Conservation (phyloP, 1,284 basidiomycete genomes). For the Papiliotrema nemorosa region DNA sequence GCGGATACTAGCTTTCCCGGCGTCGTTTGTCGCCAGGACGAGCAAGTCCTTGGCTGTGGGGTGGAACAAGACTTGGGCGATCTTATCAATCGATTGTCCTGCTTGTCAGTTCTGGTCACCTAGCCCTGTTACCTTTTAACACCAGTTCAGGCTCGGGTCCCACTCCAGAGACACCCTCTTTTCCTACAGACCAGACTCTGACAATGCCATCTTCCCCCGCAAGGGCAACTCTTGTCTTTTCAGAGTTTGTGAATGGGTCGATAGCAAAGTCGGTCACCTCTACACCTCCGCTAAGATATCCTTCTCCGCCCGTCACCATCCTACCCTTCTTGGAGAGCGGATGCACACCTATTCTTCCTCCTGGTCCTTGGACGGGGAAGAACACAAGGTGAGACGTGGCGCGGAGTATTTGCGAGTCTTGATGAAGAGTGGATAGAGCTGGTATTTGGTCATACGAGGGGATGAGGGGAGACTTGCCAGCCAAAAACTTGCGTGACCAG, state of each 20-base stretch:
- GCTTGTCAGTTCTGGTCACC: neutral
- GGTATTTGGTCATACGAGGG: conserved; percentile 51
- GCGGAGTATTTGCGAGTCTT: conserved; percentile 46
- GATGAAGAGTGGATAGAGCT: conserved; percentile 43
- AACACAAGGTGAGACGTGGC: conserved; percentile 39
- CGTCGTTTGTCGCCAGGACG: conserved; percentile 47
- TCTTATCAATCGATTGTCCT: conserved; percentile 47
- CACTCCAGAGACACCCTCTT: conserved; percentile 31
- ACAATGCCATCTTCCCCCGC: conserved; percentile 50
- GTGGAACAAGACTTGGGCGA: conserved; percentile 47
- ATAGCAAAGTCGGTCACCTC: conserved; percentile 49
- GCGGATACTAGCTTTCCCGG: conserved; percentile 35
- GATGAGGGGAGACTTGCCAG: conserved; percentile 50
- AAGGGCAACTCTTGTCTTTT: conserved; percentile 34
- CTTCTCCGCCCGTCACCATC: conserved; percentile 40
- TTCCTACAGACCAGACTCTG: conserved; percentile 42
- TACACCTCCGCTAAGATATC: conserved; percentile 44
- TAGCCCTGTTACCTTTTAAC: conserved; percentile 23
- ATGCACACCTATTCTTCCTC: conserved; percentile 50
- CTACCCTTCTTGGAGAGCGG: conserved; percentile 46
- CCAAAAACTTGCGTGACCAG: conserved; percentile 52
- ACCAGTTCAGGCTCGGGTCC: conserved; percentile 33
- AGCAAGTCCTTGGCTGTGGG: conserved; percentile 48
- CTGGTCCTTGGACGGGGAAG: conserved; percentile 52
- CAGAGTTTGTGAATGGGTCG: conserved; percentile 33